These are phyloP conservation scores for Fusarium annulatum DNA, from an alignment of 2,329 filamentous ascomycete species.

Conservation along the genomic window DNA sequence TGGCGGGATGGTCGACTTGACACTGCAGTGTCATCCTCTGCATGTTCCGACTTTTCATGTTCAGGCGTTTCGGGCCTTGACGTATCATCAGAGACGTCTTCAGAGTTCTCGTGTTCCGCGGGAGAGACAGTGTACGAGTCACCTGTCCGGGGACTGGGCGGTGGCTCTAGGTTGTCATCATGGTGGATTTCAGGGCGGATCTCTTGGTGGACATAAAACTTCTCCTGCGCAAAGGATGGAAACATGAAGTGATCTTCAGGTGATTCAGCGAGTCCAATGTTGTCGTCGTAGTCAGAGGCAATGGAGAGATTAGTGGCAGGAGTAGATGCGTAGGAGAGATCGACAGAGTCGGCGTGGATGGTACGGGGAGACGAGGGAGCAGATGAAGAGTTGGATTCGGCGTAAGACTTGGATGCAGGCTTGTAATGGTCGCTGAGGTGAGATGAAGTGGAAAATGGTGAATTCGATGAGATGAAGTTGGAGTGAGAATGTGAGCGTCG, in stretches of 20 bases:
- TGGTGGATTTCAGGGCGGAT: conserved; percentile 40
- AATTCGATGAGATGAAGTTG: conserved; percentile 61
- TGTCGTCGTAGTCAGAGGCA: conserved; percentile 65
- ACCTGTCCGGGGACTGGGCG: conserved; percentile 61
- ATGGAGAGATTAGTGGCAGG: conserved; percentile 72
- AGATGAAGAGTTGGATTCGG: conserved; percentile 63
- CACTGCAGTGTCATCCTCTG: conserved; percentile 83
- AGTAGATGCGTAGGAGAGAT: conserved; percentile 70
- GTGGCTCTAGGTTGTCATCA: conserved; percentile 59
- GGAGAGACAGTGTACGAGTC: conserved; percentile 65
- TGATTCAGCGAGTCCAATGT: conserved; percentile 56
- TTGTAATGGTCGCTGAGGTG: conserved; percentile 61
- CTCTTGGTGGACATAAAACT: conserved; percentile 54
- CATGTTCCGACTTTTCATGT: conserved; percentile 61
- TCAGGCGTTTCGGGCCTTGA: conserved; percentile 69
- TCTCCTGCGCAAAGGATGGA: conserved; percentile 59
- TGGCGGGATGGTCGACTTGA: conserved; percentile 82
- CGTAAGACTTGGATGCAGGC: conserved; percentile 55
- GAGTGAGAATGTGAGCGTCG: conserved; percentile 71
- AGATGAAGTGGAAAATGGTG: conserved; percentile 58
- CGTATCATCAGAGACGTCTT: conserved; percentile 50
- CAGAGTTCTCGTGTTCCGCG: conserved; percentile 64
- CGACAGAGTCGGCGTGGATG: conserved; percentile 63
- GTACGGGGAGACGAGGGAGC: conserved; percentile 67
- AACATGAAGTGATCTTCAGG: conserved; percentile 61